Base-by-base conservation (phyloP, 192 early-diverging fungal genomes). In the Coemansia sp. region DNA sequence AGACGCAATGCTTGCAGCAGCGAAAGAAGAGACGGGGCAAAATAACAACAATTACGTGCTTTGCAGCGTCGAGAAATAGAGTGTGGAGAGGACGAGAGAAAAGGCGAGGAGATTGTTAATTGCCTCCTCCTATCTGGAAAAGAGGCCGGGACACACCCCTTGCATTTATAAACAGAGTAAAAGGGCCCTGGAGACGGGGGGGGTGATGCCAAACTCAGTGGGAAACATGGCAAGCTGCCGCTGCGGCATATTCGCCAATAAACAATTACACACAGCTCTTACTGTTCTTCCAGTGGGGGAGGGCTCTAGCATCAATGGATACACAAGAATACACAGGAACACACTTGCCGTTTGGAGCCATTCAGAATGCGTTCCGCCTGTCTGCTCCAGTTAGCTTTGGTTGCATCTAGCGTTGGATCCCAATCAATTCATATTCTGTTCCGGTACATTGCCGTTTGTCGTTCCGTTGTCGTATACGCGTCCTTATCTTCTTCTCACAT, bases 91-190 rank as follows among this genome's bases (percentile, higher is more conserved):
- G 46, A 49, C 18, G 18, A 20, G 20, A 21, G 18, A 21, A 49
- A 6, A 18, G 46, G 46, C 3, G 46, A 18, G 20, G 30, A 30
- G 3, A 30, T 30, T 30, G 30, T 30, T 30, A 30, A 30, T 30
- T 41, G 39, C 39, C 39, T 41, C 38, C 38, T 41, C 39, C 0
- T 41, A 41, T 12, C 7, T 41, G 39, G 12, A 41, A 14, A 41
- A 5, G 39, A 5, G 39, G 30, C 30, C 30, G 30, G 30, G 12
- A 8, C 39, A 41, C 39, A 41, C 39, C 51, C 46, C 51, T 53
- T 53, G 51, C 51, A 53, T 53, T 53, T 53, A 53, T 53, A 53
- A 26, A 53, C 8, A 15, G 11, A 21, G 51, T 7, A 26, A 53
- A 41, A 41, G 51, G 51, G 26, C 51, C 51, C 51, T 53, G 24